Evolutionary conservation across 192 early-diverging fungal species (phyloP).

Genomic region (Umbelopsis vinacea): DNA sequence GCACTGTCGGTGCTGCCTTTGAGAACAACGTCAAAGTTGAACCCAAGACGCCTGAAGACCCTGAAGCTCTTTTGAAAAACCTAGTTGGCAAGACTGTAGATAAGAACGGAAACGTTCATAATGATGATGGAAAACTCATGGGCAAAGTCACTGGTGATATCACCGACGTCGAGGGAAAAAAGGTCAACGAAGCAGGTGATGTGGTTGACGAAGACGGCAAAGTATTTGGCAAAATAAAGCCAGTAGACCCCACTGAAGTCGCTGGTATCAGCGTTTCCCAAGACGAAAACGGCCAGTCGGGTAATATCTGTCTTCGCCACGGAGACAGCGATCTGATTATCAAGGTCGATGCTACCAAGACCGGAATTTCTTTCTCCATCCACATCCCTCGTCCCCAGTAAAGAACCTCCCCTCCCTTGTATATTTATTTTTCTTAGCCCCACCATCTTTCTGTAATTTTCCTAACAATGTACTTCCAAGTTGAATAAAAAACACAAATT

Average conservation of each 20-base stretch:
- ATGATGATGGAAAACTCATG: constrained; percentile 12
- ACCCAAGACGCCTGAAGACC: too few relatives aligned
- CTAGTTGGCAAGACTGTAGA: constrained; percentile 23
- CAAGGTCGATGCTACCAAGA: constrained; percentile 31
- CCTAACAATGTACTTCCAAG: too few relatives aligned
- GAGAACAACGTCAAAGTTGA: not conserved
- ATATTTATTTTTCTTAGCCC: not conserved
- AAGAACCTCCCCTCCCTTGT: not conserved
- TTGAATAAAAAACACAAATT: too few relatives aligned
- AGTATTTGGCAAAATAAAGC: constrained; percentile 7
- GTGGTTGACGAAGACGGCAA: constrained; percentile 23
- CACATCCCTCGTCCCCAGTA: constrained; percentile 28
- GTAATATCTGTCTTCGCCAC: not conserved
- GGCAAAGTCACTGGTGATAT: constrained; percentile 11
- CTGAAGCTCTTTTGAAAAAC: not conserved
- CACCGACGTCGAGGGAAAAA: constrained; percentile 7
- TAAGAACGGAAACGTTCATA: constrained; percentile 19
- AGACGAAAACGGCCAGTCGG: constrained; percentile 1
- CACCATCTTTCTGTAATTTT: not conserved
- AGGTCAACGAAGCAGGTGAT: constrained; percentile 25
- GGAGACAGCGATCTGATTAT: constrained; percentile 23
- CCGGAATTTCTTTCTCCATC: constrained; percentile 26
- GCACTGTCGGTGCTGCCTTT: not conserved
- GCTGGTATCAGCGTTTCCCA: not conserved
- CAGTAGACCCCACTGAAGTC: not conserved